Base-by-base conservation (phyloP, 805 yeast genomes). In the Huiozyma naganishii region DNA sequence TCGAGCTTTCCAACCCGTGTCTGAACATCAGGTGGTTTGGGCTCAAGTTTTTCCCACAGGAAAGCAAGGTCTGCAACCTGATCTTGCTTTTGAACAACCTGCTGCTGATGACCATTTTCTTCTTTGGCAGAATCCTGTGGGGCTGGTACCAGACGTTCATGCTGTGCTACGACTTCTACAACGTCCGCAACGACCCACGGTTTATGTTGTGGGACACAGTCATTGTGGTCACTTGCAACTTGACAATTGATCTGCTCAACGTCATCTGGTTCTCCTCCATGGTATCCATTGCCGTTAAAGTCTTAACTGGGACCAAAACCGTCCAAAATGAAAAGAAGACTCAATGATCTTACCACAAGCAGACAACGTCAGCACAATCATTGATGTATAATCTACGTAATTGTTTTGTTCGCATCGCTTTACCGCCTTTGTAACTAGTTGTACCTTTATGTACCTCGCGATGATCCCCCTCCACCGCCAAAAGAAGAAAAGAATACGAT, bases 1-100 rank as follows among this genome's bases (percentile, higher is more conserved):
- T 83, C 64, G 97, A 88, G 66, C 70, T 82, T 44, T 81, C 92
- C 36, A 85, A 95, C 11, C 95, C 96, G 10, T 87, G 87, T 62
- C 85, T 88, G 48, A 89, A 88, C 63, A 58, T 84, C 52, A 80
- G 90, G 64, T 88, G 95, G 95, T 86, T 83, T 61, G 79, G 85
- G 13, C 48, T 52, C 39, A 57, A 61, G 41, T 61, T 51, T 38
- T 43, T 51, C 29, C 57, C 57, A 27, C 39, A 38, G 10, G 45
- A 49, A n/a, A 52, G 45, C 8, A 49, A 44, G 11, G 1, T 53
- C 11, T 90, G 94, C 2, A 72, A 53, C 67, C 83, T 29, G 88
- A 1, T 64, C 71, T 33, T 66, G 79, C 30, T 40, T 6, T 7
- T 40, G 27, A 43, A 43, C 12, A 43, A 43, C 37, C 30, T 43